Conservation (phyloP, 1,139 yeast species). For the Diutina ranongensis region DNA sequence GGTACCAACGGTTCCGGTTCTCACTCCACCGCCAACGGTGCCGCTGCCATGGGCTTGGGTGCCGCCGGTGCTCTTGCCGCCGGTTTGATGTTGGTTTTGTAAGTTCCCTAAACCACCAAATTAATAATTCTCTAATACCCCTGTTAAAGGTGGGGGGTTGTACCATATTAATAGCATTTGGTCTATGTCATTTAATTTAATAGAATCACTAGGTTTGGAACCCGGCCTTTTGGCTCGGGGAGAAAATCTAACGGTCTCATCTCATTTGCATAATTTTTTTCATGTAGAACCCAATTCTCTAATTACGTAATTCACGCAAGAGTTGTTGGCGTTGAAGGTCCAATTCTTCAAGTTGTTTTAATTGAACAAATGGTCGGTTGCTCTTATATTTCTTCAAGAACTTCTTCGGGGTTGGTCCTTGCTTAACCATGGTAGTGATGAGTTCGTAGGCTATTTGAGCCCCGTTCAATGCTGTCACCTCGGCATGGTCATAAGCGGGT, state of each 20-base stretch:
- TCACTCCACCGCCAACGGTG: slow-evolving; percentile 11
- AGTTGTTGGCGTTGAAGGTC: not conserved
- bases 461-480: slow-evolving; percentile 64
- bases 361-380: not conserved
- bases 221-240: not conserved
- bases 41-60: slow-evolving; percentile 12
- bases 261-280: too few relatives aligned
- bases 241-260: not conserved
- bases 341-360: not conserved
- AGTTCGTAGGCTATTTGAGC: slow-evolving; percentile 67
- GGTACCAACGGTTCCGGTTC: slow-evolving; percentile 18
- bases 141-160: not conserved
- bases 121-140: not conserved
- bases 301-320: not conserved
- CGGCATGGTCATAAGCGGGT: slow-evolving; percentile 64
- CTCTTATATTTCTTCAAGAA: not conserved
- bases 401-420: slow-evolving; percentile 17
- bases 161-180: slow-evolving; percentile 1
- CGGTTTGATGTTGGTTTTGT: slow-evolving; percentile 9
- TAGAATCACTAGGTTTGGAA: not conserved
- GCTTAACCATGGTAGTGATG: slow-evolving; percentile 63
- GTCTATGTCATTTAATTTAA: slow-evolving; percentile 1
- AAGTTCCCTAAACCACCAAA: not conserved
- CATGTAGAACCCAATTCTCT: not conserved
- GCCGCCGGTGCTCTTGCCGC: slow-evolving; percentile 13